Percentiles rank a stretch among this genome's conserved stretches.
Evolutionary conservation across 108 stramenopile species (phyloP).

Genomic region (Mediolabrus comicus): DNA sequence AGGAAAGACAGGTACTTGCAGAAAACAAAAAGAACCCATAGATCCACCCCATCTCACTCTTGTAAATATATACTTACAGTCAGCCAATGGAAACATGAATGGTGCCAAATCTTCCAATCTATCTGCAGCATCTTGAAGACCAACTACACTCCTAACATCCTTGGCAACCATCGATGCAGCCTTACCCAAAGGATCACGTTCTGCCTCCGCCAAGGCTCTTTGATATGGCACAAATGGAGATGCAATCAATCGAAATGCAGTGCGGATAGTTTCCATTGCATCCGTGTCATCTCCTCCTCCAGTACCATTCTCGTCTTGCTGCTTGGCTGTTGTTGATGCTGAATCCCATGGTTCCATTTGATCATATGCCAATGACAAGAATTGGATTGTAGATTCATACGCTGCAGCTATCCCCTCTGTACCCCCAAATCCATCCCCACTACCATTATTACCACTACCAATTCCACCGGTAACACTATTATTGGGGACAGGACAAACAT

Average conservation of each 20-base stretch:
- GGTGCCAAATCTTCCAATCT: slow-evolving; percentile 64
- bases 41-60: not conserved
- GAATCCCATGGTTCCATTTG: slow-evolving; percentile 60
- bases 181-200: slow-evolving; percentile 56
- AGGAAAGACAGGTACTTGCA: not conserved
- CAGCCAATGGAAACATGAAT: slow-evolving; percentile 72
- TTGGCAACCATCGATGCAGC: slow-evolving; percentile 52
- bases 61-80: slow-evolving; percentile 39
- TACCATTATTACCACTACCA: slow-evolving; percentile 15
- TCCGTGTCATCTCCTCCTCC: slow-evolving; percentile 32
- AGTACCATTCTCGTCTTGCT: slow-evolving; percentile 4
- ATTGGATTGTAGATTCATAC: slow-evolving; percentile 79
- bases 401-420: slow-evolving; percentile 69
- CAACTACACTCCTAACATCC: slow-evolving; percentile 62
- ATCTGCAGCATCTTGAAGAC: slow-evolving; percentile 55
- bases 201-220: slow-evolving; percentile 55
- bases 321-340: slow-evolving; percentile 1
- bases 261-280: slow-evolving; percentile 45
- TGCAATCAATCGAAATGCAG: slow-evolving; percentile 56
- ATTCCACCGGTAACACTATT: not conserved
- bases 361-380: slow-evolving; percentile 81
- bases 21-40: not conserved
- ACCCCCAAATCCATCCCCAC: slow-evolving; percentile 27
- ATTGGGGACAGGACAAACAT: slow-evolving; percentile 44
- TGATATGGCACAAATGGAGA: slow-evolving; percentile 76